Percentiles rank a stretch among this genome's conserved stretches.
Conservation (phyloP, 2,329 filamentous ascomycete species). For the Venturia aucupariae region DNA sequence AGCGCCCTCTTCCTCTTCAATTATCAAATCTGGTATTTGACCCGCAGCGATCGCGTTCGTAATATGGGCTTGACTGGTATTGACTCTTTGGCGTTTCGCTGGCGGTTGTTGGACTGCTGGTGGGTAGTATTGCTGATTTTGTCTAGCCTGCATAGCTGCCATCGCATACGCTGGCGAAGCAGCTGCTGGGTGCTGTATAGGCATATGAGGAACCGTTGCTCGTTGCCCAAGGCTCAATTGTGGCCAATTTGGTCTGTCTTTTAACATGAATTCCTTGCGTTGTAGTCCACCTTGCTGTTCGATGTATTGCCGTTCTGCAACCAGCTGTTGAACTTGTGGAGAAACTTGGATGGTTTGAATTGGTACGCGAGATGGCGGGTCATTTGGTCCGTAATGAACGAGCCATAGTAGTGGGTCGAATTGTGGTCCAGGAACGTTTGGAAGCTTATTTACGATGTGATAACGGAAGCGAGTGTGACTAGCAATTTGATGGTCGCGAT, state of each 20-base stretch:
- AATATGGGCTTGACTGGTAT: conserved; percentile 24
- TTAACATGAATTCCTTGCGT: conserved; percentile 90
- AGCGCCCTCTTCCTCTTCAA: conserved; percentile 86
- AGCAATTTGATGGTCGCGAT: conserved; percentile 56
- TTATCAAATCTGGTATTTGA: conserved; percentile 36
- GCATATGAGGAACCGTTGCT: conserved; percentile 16
- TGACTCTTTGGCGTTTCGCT: conserved; percentile 36
- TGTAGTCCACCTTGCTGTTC: conserved; percentile 69
- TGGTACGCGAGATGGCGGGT: conserved; percentile 64
- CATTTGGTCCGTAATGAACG: conserved; percentile 72
- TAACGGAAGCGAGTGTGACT: conserved; percentile 77
- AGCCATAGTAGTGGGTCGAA: conserved; percentile 75
- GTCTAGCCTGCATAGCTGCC: conserved; percentile 7
- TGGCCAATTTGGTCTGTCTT: conserved; percentile 85
- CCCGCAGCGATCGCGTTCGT: conserved; percentile 24
- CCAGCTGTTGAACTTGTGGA: conserved; percentile 49
- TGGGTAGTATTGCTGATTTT: conserved; percentile 21
- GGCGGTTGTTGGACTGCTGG: conserved; percentile 22
- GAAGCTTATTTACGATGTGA: conserved; percentile 67
- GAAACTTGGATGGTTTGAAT: conserved; percentile 54
- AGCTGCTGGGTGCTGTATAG: conserved; percentile 12
- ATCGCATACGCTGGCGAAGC: background rate
- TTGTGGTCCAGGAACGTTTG: conserved; percentile 58
- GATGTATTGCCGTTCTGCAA: conserved; percentile 54
- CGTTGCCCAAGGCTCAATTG: conserved; percentile 48